A percentile compares a stretch with the other conserved stretches of the same genome.
Conservation (phyloP, 2,329 filamentous ascomycete genomes). For the Fusarium vanettenii region DNA sequence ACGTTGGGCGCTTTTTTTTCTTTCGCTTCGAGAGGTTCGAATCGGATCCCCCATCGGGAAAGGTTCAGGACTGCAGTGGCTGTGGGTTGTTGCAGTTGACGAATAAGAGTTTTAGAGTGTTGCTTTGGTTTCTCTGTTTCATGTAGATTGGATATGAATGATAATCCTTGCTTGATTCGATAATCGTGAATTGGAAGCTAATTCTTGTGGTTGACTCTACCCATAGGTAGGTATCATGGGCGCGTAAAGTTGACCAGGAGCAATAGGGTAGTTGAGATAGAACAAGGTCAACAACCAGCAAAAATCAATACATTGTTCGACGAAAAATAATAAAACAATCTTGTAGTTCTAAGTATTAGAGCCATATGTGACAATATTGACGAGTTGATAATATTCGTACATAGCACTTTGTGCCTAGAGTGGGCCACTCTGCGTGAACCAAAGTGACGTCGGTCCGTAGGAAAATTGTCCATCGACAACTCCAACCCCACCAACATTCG, state of each 20-base stretch:
- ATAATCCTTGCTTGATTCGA: neutral
- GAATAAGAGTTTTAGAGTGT: neutral
- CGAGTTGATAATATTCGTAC: neutral
- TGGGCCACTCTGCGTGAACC: neutral
- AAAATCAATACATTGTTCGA: neutral
- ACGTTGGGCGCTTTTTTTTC: neutral
- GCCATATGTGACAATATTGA: neutral
- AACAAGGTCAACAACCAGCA: neutral
- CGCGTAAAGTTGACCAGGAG: too few species aligned
- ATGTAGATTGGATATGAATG: neutral
- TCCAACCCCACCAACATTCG: conserved; percentile 10
- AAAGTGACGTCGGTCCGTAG: conserved; percentile 31
- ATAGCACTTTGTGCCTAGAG: neutral
- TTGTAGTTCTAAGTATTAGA: neutral
- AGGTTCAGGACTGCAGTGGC: neutral
- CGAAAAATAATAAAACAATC: neutral
- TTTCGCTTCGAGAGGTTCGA: neutral
- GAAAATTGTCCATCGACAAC: conserved; percentile 22
- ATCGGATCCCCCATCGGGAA: neutral
- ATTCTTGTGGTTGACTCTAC: neutral
- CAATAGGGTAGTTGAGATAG: neutral
- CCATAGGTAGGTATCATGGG: too few species aligned
- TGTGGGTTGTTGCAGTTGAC: neutral
- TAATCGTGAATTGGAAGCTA: neutral
- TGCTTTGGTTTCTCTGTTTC: neutral